Conservation (phyloP, 495 filamentous ascomycete species). For the Cairneyella variabilis region DNA sequence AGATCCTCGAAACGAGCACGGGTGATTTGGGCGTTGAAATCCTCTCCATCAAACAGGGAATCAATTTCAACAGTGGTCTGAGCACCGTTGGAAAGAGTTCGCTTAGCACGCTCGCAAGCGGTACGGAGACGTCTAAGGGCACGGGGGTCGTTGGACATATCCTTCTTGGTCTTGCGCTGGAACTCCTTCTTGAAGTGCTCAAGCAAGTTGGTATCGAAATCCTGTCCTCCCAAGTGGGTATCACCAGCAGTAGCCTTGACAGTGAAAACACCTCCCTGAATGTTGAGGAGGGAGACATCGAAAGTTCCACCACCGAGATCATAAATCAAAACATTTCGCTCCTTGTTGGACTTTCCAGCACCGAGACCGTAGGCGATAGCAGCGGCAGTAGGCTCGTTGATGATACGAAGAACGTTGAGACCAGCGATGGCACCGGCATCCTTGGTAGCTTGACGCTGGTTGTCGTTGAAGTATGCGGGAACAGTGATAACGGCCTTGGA, state of each 20-base stretch:
- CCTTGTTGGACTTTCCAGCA: slow-evolving; percentile 85
- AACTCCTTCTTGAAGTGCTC: slow-evolving; percentile 96
- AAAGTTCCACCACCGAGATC: slow-evolving; percentile 99
- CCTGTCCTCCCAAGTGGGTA: slow-evolving; percentile 97
- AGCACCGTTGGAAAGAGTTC: slow-evolving; percentile 92
- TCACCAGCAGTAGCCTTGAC: slow-evolving; percentile 99
- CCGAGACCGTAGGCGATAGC: slow-evolving; percentile 98
- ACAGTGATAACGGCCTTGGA: slow-evolving; percentile 99
- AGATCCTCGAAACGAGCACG: slow-evolving; percentile 99
- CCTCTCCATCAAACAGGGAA: slow-evolving; percentile 94
- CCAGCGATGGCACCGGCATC: slow-evolving; percentile 96
- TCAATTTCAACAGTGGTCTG: slow-evolving; percentile 99
- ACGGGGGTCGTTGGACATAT: slow-evolving; percentile 65
- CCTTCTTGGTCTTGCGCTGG: slow-evolving; percentile 81
- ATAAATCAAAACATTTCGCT: slow-evolving; percentile 98
- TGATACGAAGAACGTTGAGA: slow-evolving; percentile 98
- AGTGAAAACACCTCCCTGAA: slow-evolving; percentile 99
- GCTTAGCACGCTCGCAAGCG: slow-evolving; percentile 99
- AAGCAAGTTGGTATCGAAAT: slow-evolving; percentile 97
- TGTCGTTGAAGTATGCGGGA: slow-evolving; percentile 99
- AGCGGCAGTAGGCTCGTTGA: slow-evolving; percentile 98
- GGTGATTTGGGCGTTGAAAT: slow-evolving; percentile 98
- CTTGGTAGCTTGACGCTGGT: slow-evolving; percentile 98
- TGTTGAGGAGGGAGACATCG: slow-evolving; percentile 98
- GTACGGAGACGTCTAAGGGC: slow-evolving; percentile 96